These are phyloP conservation scores for Ophiocordyceps camponoti-floridani DNA, from an alignment of 2,329 filamentous ascomycete genomes.

Conservation along the genomic window DNA sequence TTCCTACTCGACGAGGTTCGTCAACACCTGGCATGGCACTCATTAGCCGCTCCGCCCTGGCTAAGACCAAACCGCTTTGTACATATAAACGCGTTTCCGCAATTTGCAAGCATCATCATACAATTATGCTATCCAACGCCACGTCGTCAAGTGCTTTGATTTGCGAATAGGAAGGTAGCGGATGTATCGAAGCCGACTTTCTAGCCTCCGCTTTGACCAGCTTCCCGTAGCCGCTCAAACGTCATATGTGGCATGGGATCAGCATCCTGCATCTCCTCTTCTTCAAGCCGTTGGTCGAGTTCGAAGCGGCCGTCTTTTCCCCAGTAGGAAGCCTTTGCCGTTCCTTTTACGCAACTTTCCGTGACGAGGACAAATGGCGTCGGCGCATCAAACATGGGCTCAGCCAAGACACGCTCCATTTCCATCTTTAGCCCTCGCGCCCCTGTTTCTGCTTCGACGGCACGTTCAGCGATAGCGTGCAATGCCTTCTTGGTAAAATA, in stretches of 20 bases:
- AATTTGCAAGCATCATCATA: not conserved
- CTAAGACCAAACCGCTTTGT: too few relatives aligned
- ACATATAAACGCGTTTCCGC: too few relatives aligned
- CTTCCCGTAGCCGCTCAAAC: conserved; percentile 26
- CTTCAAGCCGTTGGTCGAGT: conserved; percentile 47
- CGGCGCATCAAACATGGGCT: conserved; percentile 69
- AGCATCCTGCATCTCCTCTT: conserved; percentile 31
- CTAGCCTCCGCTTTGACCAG: conserved; percentile 27
- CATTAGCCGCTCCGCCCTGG: too few relatives aligned
- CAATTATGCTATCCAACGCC: not conserved
- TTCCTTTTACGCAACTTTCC: conserved; percentile 46
- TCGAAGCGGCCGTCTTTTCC: conserved; percentile 54
- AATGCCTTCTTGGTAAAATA: conserved; percentile 70
- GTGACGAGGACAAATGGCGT: conserved; percentile 60
- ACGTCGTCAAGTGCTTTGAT: not conserved
- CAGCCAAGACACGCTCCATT: conserved; percentile 60
- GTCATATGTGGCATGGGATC: conserved; percentile 6
- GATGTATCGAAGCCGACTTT: not conserved
- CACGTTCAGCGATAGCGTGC: conserved; percentile 58
- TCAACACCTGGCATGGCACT: too few relatives aligned
- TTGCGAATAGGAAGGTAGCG: not conserved
- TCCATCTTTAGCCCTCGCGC: conserved; percentile 64
- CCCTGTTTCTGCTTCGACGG: conserved; percentile 48
- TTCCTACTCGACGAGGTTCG: too few relatives aligned
- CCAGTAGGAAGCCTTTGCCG: conserved; percentile 42